Percentiles rank a stretch among this genome's conserved stretches.
These are phyloP conservation scores for Hypoxylon fuscum DNA, from an alignment of 495 filamentous ascomycete genomes.

Conservation along the genomic window DNA sequence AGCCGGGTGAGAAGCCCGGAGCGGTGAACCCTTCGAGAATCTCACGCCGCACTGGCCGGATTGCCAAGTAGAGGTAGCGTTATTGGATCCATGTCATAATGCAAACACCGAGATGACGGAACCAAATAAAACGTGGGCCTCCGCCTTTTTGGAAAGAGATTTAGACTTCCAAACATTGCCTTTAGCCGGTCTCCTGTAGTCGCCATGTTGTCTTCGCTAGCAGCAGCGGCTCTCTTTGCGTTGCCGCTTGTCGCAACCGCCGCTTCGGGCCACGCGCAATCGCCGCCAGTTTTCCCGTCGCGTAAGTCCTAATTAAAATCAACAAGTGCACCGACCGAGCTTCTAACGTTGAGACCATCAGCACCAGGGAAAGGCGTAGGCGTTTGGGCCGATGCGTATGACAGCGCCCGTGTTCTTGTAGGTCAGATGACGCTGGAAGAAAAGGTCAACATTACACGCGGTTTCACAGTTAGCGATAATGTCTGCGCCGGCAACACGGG, in stretches of 20 bases:
- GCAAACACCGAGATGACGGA: conserved; percentile 14
- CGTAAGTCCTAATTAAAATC: conserved; percentile 42
- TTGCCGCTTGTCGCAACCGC: conserved; percentile 9
- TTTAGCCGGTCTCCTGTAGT: background rate
- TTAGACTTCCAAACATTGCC: background rate
- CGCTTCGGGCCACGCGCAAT: conserved; percentile 51
- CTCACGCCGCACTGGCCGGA: conserved; percentile 25
- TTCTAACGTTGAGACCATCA: conserved; percentile 34
- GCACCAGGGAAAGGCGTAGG: conserved; percentile 60
- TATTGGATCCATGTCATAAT: conserved; percentile 29
- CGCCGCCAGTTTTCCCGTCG: conserved; percentile 63
- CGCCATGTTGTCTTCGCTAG: conserved; percentile 20
- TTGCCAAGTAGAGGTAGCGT: conserved; percentile 30
- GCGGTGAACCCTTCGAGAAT: conserved; percentile 38
- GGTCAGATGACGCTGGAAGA: conserved; percentile 52
- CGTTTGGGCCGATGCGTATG: conserved; percentile 47
- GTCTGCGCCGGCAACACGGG: conserved; percentile 62
- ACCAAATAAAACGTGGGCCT: conserved; percentile 18
- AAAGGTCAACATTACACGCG: conserved; percentile 51
- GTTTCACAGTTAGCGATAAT: conserved; percentile 47
- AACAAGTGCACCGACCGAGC: background rate
- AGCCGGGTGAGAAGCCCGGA: background rate
- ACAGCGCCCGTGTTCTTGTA: conserved; percentile 46
- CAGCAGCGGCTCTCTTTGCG: conserved; percentile 9
- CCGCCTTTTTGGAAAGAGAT: conserved; percentile 9